Conservation (phyloP, 2,329 filamentous ascomycete species). For the Zymoseptoria passerinii region DNA sequence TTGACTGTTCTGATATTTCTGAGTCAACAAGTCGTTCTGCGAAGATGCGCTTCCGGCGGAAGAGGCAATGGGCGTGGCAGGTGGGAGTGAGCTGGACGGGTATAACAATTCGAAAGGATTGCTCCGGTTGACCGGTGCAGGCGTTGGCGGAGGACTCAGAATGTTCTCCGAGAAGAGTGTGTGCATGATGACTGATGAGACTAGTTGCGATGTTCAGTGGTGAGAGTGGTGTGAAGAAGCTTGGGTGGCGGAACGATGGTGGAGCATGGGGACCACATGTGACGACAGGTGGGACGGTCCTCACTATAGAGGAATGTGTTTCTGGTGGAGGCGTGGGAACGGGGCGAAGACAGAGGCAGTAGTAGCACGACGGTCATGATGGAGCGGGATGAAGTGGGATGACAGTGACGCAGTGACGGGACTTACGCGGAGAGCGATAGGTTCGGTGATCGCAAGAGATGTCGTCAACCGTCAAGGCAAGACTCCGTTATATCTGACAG, state of each 20-base stretch:
- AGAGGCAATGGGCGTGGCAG: slow-evolving; percentile 18
- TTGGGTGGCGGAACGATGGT: background rate
- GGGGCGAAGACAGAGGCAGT: background rate
- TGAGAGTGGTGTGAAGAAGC: background rate
- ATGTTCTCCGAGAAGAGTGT: slow-evolving; percentile 29
- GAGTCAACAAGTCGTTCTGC: slow-evolving; percentile 26
- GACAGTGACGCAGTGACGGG: background rate
- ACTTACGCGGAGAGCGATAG: background rate
- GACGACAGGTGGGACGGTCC: background rate
- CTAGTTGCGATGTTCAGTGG: background rate
- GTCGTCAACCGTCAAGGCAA: background rate
- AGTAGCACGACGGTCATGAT: background rate
- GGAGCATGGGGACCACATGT: background rate
- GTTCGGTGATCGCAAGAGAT: background rate
- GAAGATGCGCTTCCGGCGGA: slow-evolving; percentile 19
- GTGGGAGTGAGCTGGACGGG: slow-evolving; percentile 14
- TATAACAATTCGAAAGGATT: slow-evolving; percentile 28
- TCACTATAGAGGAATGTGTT: background rate
- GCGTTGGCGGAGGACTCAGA: slow-evolving; percentile 22
- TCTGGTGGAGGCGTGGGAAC: background rate
- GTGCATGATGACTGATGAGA: slow-evolving; percentile 18
- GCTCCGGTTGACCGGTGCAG: slow-evolving; percentile 14
- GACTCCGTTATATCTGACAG: slow-evolving; percentile 6
- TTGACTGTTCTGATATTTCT: slow-evolving; percentile 20
- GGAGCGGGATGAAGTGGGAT: background rate